Evolutionary conservation across 1,284 basidiomycete genomes (phyloP).

Genomic region (Ganoderma meredithae): DNA sequence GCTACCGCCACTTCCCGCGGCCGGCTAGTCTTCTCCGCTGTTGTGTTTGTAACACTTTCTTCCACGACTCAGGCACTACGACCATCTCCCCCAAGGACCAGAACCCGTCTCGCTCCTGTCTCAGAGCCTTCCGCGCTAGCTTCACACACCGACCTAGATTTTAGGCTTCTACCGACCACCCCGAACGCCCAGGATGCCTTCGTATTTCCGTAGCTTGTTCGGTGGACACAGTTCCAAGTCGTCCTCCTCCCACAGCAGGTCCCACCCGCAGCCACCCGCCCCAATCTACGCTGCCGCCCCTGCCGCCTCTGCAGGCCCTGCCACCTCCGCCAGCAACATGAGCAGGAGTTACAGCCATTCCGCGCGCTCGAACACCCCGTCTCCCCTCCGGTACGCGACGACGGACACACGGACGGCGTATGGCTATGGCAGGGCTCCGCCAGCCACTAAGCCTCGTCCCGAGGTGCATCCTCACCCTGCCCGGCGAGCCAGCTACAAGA

Average conservation of each 20-base stretch:
- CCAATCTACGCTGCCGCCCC: slow-evolving; percentile 38
- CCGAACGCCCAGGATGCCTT: slow-evolving; percentile 41
- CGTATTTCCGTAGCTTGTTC: slow-evolving; percentile 48
- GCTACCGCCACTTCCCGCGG: slow-evolving; percentile 8
- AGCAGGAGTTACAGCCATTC: slow-evolving; percentile 44
- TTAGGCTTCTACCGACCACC: slow-evolving; percentile 8
- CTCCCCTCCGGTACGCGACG: slow-evolving; percentile 46
- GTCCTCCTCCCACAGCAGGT: slow-evolving; percentile 38
- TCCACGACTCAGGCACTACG: slow-evolving; percentile 7
- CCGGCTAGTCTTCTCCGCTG: slow-evolving; percentile 22
- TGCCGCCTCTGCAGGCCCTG: slow-evolving; percentile 23
- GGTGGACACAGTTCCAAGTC: slow-evolving; percentile 38
- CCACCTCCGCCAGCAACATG: slow-evolving; percentile 20
- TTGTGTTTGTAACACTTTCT: slow-evolving; percentile 25
- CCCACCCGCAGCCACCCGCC: slow-evolving; percentile 36
- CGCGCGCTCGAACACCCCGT: slow-evolving; percentile 42
- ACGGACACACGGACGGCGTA: slow-evolving; percentile 41
- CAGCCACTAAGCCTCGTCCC: slow-evolving; percentile 30
- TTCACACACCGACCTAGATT: slow-evolving; percentile 12
- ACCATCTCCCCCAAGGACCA: slow-evolving; percentile 1
- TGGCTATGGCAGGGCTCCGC: slow-evolving; percentile 39
- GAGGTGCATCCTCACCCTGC: slow-evolving; percentile 38
- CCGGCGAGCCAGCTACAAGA: slow-evolving; percentile 38
- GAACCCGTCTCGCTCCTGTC: slow-evolving; percentile 1
- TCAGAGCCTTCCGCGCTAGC: not conserved